phyloP scores from a whole-genome alignment of 768 basidiomycete genomes.

The Pholiota molesta region DNA sequence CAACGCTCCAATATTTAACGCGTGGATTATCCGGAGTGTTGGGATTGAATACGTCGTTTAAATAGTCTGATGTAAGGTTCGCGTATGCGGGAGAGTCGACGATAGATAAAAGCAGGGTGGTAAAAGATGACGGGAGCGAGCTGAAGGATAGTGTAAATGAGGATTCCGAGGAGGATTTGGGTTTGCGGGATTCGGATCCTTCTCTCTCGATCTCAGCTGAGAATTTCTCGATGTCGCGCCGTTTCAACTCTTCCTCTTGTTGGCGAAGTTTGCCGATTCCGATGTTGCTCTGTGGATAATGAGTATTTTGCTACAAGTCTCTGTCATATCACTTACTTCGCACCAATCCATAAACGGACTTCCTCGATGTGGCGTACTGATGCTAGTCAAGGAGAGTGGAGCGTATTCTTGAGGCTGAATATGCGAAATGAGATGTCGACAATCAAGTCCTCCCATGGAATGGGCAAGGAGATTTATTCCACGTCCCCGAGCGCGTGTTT shows the following conservation, averaged over 20 bases:
- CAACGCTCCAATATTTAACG: constrained; percentile 93
- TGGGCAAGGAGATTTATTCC: constrained; percentile 94
- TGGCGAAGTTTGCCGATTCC: constrained; percentile 78
- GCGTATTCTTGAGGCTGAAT: constrained; percentile 81
- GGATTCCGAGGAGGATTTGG: constrained; percentile 31
- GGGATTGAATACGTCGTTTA: constrained; percentile 83
- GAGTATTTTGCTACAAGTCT: not conserved
- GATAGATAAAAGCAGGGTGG: constrained; percentile 82
- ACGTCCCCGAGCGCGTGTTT: constrained; percentile 65
- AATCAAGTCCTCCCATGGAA: constrained; percentile 98
- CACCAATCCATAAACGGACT: constrained; percentile 99
- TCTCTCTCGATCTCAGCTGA: constrained; percentile 12
- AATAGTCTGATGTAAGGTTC: constrained; percentile 85
- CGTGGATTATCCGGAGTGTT: constrained; percentile 73
- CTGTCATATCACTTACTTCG: constrained; percentile 52
- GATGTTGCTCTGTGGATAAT: constrained; percentile 72
- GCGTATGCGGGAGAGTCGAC: constrained; percentile 97
- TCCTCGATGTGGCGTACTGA: constrained; percentile 94
- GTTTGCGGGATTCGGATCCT: constrained; percentile 16
- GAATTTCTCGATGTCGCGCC: constrained; percentile 10
- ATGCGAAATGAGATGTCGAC: constrained; percentile 88
- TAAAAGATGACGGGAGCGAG: constrained; percentile 80
- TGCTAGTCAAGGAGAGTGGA: constrained; percentile 84
- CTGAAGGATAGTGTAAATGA: constrained; percentile 54
- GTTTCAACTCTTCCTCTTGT: constrained; percentile 36